Conservation (phyloP, 192 early-diverging fungal genomes). For the Chytriomyces sp. region DNA sequence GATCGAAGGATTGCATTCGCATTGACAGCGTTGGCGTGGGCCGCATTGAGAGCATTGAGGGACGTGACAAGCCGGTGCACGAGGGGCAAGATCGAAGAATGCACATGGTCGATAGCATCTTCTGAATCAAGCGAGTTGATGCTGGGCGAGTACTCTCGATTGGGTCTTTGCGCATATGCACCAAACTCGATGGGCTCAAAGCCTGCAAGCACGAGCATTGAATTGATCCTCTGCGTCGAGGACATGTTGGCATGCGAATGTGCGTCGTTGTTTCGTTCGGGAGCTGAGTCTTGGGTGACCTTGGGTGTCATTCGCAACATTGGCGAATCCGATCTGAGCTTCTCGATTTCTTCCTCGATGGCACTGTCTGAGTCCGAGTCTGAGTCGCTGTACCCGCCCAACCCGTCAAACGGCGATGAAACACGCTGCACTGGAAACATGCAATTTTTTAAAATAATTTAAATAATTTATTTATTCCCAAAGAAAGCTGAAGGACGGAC, state of each 20-base stretch:
- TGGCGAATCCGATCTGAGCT: no score
- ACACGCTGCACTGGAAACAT: no score
- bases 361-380: no score
- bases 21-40: not conserved
- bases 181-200: not conserved
- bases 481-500: no score
- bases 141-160: no score
- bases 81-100: not conserved
- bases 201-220: not conserved
- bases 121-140: not conserved
- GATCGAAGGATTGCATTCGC: not conserved
- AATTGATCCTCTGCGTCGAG: not conserved
- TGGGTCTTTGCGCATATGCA: no score
- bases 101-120: not conserved
- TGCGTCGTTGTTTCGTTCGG: not conserved
- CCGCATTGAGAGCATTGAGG: not conserved
- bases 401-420: no score
- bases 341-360: no score
- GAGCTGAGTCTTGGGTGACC: no score
- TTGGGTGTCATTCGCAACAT: no score
- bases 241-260: not conserved
- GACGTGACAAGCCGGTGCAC: not conserved
- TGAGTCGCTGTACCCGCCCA: no score
- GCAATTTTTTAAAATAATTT: not conserved
- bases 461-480: no score